phyloP scores from a whole-genome alignment of 1,284 basidiomycete genomes.

The Fomitopsis pinicola region DNA sequence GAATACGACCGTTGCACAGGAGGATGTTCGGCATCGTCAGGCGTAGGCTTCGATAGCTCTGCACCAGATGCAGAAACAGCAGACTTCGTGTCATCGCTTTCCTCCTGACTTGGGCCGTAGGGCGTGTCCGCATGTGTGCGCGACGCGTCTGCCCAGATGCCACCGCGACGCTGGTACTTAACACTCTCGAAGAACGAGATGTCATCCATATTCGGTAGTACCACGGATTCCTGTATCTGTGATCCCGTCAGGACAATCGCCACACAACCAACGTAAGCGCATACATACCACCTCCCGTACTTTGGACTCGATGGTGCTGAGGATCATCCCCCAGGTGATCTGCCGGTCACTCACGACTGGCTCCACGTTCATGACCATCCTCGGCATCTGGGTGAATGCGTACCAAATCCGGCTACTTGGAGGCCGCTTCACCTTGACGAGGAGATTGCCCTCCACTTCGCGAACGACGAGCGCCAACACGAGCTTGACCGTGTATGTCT shows the following conservation, averaged over 20 bases:
- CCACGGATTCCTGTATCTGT: slow-evolving; percentile 89
- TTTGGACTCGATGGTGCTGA: slow-evolving; percentile 85
- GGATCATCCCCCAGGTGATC: slow-evolving; percentile 90
- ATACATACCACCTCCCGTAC: slow-evolving; percentile 75
- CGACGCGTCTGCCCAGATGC: slow-evolving; percentile 84
- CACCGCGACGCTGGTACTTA: slow-evolving; percentile 69
- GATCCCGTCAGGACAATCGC: not conserved
- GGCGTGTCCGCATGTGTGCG: slow-evolving; percentile 37
- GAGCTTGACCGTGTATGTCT: slow-evolving; percentile 85
- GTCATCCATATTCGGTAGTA: slow-evolving; percentile 97
- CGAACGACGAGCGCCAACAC: slow-evolving; percentile 85
- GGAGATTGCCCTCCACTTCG: slow-evolving; percentile 86
- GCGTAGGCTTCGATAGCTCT: slow-evolving; percentile 15
- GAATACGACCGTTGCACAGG: slow-evolving; percentile 27
- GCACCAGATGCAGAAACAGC: slow-evolving; percentile 15
- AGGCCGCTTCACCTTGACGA: slow-evolving; percentile 91
- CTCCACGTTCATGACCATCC: slow-evolving; percentile 86
- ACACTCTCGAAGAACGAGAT: slow-evolving; percentile 90
- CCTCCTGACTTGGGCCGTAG: slow-evolving; percentile 7
- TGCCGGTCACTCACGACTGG: slow-evolving; percentile 92
- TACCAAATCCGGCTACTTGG: slow-evolving; percentile 98
- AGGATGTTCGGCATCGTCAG: slow-evolving; percentile 18
- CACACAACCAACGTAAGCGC: slow-evolving; percentile 31
- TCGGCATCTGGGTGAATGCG: slow-evolving; percentile 91
- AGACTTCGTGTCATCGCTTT: slow-evolving; percentile 17